A percentile compares a stretch with the other conserved stretches of the same genome.
phyloP scores from a whole-genome alignment of 2,329 filamentous ascomycete genomes.

The Alternaria longipes region DNA sequence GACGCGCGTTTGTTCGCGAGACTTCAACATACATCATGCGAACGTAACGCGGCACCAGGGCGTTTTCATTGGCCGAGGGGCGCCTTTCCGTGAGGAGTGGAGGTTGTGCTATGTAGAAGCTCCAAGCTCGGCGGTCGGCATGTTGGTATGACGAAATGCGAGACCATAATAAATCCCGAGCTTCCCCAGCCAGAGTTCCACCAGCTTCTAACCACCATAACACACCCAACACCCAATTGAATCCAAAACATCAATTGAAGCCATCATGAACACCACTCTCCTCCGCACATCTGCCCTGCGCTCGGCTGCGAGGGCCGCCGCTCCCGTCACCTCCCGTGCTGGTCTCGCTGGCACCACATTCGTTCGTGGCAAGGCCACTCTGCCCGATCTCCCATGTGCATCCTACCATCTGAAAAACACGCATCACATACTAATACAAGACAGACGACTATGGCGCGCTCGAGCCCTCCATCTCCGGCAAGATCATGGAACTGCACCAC shows the following conservation, averaged over 20 bases:
- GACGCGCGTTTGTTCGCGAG: neutral
- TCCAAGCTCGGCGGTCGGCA: slow-evolving; percentile 32
- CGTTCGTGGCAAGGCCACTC: slow-evolving; percentile 86
- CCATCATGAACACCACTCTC: slow-evolving; percentile 77
- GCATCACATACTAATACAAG: slow-evolving; percentile 5
- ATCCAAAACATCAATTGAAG: slow-evolving; percentile 27
- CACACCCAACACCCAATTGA: slow-evolving; percentile 34
- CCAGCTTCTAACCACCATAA: slow-evolving; percentile 9
- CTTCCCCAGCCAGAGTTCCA: slow-evolving; percentile 17
- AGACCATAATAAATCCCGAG: slow-evolving; percentile 23
- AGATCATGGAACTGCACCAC: slow-evolving; percentile 98
- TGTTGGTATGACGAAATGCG: slow-evolving; percentile 40
- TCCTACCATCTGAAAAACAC: neutral
- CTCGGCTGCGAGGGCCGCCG: slow-evolving; percentile 74
- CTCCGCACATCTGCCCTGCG: slow-evolving; percentile 76
- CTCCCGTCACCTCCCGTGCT: slow-evolving; percentile 69
- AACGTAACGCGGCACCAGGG: neutral
- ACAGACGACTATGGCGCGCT: slow-evolving; percentile 96
- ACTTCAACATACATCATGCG: neutral
- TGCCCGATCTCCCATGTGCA: slow-evolving; percentile 85
- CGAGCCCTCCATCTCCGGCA: slow-evolving; percentile 81
- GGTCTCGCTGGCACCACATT: slow-evolving; percentile 78
- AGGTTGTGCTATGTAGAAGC: slow-evolving; percentile 13
- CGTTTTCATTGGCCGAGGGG: slow-evolving; percentile 25
- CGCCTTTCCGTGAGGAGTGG: slow-evolving; percentile 10